Percentiles rank a stretch among this genome's conserved stretches.
Conservation (phyloP, 106 monocot species). For the Apostasia ramifera region DNA sequence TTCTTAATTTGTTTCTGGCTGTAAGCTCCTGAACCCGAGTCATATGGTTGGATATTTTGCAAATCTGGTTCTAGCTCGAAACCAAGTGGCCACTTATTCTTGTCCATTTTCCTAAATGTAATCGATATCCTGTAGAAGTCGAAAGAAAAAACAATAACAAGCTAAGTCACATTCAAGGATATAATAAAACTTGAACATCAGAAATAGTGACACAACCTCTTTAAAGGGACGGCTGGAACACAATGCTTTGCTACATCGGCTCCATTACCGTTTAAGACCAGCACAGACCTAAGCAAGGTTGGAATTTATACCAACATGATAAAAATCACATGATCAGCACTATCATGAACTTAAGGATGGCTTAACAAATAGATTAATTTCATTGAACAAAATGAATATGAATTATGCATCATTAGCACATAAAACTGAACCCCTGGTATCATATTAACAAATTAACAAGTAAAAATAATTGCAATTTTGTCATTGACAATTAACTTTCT, state of each 20-base stretch:
- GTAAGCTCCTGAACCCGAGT: constrained; percentile 4
- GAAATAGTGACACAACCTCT: constrained; percentile 24
- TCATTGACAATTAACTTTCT: no score
- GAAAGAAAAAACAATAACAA: background rate
- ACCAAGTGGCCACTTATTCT: constrained; percentile 27
- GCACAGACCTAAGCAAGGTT: constrained; percentile 43
- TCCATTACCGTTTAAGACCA: constrained; percentile 71
- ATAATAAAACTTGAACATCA: background rate
- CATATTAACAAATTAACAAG: background rate
- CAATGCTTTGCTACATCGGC: constrained; percentile 82
- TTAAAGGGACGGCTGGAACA: constrained; percentile 58
- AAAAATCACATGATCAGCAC: no score
- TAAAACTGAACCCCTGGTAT: no score
- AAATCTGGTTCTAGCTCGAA: constrained; percentile 48
- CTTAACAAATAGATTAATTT: no score
- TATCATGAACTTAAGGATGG: no score
- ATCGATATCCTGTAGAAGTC: constrained; percentile 51
- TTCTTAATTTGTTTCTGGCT: constrained; percentile 4
- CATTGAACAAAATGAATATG: no score
- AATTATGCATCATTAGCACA: no score
- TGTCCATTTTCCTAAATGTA: constrained; percentile 76
- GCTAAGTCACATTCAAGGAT: background rate
- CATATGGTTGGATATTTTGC: constrained; percentile 40
- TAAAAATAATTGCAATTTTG: background rate
- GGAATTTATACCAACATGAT: background rate